phyloP scores from a whole-genome alignment of 257 asterid genomes.

The Fraxinus americana region DNA sequence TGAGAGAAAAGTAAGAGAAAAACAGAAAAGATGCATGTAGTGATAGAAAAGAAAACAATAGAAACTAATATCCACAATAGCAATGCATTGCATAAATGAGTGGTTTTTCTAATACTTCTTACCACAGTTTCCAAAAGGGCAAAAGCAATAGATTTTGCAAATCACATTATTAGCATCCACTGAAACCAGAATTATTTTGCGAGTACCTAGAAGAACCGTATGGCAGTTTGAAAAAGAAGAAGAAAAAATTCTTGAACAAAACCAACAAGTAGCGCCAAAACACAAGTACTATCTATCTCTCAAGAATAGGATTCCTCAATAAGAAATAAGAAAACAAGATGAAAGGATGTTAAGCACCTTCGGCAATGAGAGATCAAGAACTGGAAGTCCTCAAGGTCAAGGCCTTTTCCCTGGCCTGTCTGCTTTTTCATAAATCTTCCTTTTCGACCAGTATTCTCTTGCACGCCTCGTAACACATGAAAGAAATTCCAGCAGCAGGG shows the following conservation, averaged over 20 bases:
- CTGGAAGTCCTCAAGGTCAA: not conserved
- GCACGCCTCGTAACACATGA: constrained; percentile 61
- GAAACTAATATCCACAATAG: not conserved
- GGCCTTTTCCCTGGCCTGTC: not conserved
- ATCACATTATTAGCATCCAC: not conserved
- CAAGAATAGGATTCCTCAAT: not conserved
- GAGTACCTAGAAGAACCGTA: not conserved
- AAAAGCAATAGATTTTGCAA: not conserved
- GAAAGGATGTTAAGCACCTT: not conserved
- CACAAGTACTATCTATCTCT: not conserved
- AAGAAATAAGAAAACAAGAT: not conserved
- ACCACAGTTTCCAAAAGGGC: not conserved
- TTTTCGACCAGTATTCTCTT: constrained; percentile 49
- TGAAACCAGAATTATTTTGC: not conserved
- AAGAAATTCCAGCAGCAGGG: constrained; percentile 63
- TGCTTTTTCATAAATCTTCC: constrained; percentile 26
- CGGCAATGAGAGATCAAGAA: not conserved
- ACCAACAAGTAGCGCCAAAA: not conserved
- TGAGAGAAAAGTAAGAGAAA: not conserved
- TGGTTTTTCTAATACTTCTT: not conserved
- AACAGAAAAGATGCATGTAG: not conserved
- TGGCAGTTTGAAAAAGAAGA: not conserved
- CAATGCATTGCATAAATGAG: not conserved
- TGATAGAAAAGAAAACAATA: not conserved
- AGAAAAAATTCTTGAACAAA: not conserved